Conservation (phyloP, 208 protist genomes). For the Crithidia fasciculata region DNA sequence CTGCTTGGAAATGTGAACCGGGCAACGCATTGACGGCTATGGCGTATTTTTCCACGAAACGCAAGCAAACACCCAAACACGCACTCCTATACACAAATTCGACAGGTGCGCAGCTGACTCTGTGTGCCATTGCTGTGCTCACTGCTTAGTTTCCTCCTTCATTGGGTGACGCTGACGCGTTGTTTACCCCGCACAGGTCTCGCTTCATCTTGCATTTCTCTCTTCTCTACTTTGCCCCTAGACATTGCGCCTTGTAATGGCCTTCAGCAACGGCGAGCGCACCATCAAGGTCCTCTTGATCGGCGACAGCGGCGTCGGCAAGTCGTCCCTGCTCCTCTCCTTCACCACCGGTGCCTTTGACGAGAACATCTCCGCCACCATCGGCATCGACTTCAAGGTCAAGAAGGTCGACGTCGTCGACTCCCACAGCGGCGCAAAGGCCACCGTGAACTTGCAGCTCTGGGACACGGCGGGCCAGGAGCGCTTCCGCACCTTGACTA, state of each 20-base stretch:
- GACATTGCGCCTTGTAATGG: conserved; percentile 15
- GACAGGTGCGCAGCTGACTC: too few relatives aligned
- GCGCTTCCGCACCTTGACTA: conserved; percentile 84
- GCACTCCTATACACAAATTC: too few relatives aligned
- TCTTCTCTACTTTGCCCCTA: neutral
- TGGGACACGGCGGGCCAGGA: conserved; percentile 92
- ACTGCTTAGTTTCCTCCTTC: neutral
- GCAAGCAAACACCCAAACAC: too few relatives aligned
- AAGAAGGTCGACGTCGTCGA: conserved; percentile 78
- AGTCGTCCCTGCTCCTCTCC: conserved; percentile 81
- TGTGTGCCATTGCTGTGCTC: too few relatives aligned
- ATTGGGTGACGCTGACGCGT: neutral
- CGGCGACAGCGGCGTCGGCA: conserved; percentile 85
- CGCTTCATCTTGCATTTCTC: neutral
- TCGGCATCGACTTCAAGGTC: conserved; percentile 92
- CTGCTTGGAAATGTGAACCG: too few relatives aligned
- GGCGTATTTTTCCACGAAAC: too few relatives aligned
- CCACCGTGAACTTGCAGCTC: conserved; percentile 84
- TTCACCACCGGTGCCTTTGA: conserved; percentile 79
- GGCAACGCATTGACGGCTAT: too few relatives aligned
- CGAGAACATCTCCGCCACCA: conserved; percentile 66
- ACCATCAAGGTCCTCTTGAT: conserved; percentile 88
- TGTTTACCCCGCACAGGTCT: too few relatives aligned
- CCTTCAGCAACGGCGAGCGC: conserved; percentile 32
- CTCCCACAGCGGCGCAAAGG: conserved; percentile 34